phyloP scores from a whole-genome alignment of 1,284 basidiomycete genomes.

The Xerocomus amazonicus region DNA sequence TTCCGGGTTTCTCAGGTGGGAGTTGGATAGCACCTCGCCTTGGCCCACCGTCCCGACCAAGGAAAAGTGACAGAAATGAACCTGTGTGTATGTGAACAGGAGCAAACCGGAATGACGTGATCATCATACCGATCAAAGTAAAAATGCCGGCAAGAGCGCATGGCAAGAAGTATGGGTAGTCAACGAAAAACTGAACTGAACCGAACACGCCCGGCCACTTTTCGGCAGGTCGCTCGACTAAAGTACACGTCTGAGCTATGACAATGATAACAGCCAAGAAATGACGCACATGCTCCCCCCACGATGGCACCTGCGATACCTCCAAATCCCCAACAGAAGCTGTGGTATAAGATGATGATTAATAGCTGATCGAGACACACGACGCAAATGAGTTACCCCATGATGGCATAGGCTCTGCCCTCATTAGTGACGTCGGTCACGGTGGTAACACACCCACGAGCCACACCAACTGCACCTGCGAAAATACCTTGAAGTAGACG shows the following conservation, averaged over 20 bases:
- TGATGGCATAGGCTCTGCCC: constrained; percentile 88
- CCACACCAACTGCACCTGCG: constrained; percentile 91
- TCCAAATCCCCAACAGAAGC: constrained; percentile 94
- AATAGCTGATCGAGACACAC: neutral
- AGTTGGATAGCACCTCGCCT: constrained; percentile 81
- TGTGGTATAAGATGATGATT: constrained; percentile 22
- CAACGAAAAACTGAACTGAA: constrained; percentile 63
- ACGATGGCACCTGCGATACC: constrained; percentile 88
- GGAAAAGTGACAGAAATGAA: constrained; percentile 82
- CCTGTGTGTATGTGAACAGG: constrained; percentile 41
- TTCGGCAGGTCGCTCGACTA: constrained; percentile 79
- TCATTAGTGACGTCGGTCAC: constrained; percentile 91
- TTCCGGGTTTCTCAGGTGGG: constrained; percentile 63
- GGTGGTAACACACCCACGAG: constrained; percentile 83
- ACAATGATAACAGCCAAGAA: constrained; percentile 1
- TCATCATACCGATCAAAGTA: constrained; percentile 63
- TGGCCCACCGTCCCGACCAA: constrained; percentile 88
- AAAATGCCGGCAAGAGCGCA: constrained; percentile 75
- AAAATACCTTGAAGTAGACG: constrained; percentile 95
- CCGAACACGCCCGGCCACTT: constrained; percentile 82
- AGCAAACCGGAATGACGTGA: neutral
- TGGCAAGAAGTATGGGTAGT: constrained; percentile 91
- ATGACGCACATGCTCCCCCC: constrained; percentile 72
- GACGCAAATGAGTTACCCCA: constrained; percentile 54
- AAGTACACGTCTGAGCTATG: constrained; percentile 3